Percentiles rank a stretch among this genome's conserved stretches.
These are phyloP conservation scores for Tephrocybe sp. DNA, from an alignment of 768 basidiomycete genomes.

Conservation along the genomic window DNA sequence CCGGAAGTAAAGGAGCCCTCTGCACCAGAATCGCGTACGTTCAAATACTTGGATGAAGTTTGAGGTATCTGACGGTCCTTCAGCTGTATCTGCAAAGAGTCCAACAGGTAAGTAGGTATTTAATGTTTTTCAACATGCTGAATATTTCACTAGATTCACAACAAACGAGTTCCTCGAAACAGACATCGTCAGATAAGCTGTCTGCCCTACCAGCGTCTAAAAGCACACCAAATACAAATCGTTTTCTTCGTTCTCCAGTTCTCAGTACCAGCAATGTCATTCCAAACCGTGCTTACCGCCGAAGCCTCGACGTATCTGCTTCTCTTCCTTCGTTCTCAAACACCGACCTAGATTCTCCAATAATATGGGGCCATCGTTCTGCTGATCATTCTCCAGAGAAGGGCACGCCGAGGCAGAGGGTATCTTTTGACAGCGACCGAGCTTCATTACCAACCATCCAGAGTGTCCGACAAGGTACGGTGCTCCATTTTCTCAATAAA, in stretches of 20 bases:
- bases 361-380: slow-evolving; percentile 23
- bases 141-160: slow-evolving; percentile 23
- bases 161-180: slow-evolving; percentile 44
- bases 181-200: slow-evolving; percentile 46
- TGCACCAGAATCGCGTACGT: slow-evolving; percentile 4
- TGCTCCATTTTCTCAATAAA: slow-evolving; percentile 2
- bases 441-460: slow-evolving; percentile 38
- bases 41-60: neutral
- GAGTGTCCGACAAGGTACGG: slow-evolving; percentile 42
- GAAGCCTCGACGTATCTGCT: slow-evolving; percentile 40
- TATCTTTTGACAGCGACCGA: slow-evolving; percentile 58
- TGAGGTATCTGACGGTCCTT: neutral
- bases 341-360: slow-evolving; percentile 24
- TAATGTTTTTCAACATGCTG: neutral
- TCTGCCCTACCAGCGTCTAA: slow-evolving; percentile 35
- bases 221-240: slow-evolving; percentile 33
- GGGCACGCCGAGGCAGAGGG: slow-evolving; percentile 49
- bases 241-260: slow-evolving; percentile 32
- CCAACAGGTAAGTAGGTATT: neutral
- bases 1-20: slow-evolving; percentile 1
- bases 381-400: slow-evolving; percentile 37
- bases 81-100: neutral
- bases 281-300: slow-evolving; percentile 31
- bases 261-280: slow-evolving; percentile 23
- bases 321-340: slow-evolving; percentile 43